Evolutionary conservation across 345 rosid genomes (phyloP), one percentile per base, ranked within the genome.

Genomic region (Angophora floribunda): DNA sequence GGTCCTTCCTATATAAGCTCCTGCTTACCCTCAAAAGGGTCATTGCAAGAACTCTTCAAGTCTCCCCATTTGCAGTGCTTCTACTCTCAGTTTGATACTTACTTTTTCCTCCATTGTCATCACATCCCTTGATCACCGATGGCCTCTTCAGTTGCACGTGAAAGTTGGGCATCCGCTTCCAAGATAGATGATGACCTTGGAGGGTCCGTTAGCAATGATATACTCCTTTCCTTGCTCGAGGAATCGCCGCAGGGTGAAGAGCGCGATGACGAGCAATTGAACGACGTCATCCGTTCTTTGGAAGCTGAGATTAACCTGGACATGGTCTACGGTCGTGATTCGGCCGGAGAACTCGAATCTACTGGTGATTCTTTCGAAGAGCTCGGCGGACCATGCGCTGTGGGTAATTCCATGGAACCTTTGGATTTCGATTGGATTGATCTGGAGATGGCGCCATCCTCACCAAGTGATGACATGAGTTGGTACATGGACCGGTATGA

Each of bases 221-320:
- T 92, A 49, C 90, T 94, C 89, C 89, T 82, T 89, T 91, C 93
- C n/a, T 59, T 93, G 50, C 90, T 92, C 26, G 91, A 91, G 86
- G 95, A 93, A 52, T 75, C 15, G 49, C 79, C 92, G 5, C 87
- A 87, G 17, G 55, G 88, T 26, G 95, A 93, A 47, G 93, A 90
- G 14, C 87, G 85, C 52, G 92, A 91, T n/a, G 93, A 91, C 32
- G 94, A 92, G 87, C 91, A 89, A 84, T 14, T 94, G 75, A 90
- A 93, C 45, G 80, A 91, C 22, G 91, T 93, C 50, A 95, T 95
- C 65, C 92, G 89, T 70, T 94, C 95, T 13, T 86, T 94, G 44
- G 95, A 93, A 87, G 94, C 92, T 16, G 95, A 93, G 92, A 92
- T 94, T 88, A 90, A 92, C 88, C 88, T 79, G 52, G 89, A 86